A percentile compares a stretch with the other conserved stretches of the same genome.
These are phyloP conservation scores for Acrodontium crateriforme DNA, from an alignment of 2,329 filamentous ascomycete genomes.

Conservation along the genomic window DNA sequence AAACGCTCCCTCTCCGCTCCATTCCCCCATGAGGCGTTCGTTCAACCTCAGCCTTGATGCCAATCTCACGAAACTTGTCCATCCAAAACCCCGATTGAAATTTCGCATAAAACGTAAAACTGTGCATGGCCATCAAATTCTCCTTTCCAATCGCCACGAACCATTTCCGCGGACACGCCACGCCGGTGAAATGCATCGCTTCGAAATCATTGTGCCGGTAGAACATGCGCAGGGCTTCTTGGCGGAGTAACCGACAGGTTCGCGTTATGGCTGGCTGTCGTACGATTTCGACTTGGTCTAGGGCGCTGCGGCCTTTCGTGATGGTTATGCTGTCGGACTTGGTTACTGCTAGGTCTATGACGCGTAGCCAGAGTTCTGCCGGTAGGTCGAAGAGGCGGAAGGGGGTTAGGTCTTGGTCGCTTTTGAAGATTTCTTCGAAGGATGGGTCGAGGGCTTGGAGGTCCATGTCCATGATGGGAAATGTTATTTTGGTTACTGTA, in stretches of 20 bases:
- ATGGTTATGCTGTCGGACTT: too few relatives aligned
- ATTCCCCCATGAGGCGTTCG: too few relatives aligned
- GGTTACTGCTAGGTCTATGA: neutral
- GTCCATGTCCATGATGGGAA: neutral
- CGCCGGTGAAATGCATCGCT: constrained; percentile 1
- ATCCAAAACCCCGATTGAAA: too few relatives aligned
- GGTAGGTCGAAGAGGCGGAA: constrained; percentile 3
- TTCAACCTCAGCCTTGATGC: too few relatives aligned
- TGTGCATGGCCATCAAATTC: too few relatives aligned
- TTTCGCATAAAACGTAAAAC: too few relatives aligned
- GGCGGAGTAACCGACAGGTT: constrained; percentile 2
- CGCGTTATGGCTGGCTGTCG: constrained; percentile 2
- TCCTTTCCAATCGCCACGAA: too few relatives aligned
- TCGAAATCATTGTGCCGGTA: constrained; percentile 1
- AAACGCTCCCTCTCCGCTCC: too few relatives aligned
- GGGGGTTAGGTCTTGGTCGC: neutral
- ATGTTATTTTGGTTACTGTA: neutral
- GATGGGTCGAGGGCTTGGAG: neutral
- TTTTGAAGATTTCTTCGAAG: neutral
- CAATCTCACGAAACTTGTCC: too few relatives aligned
- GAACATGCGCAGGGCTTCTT: constrained; percentile 1
- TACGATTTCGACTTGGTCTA: too few relatives aligned
- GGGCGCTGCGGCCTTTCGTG: too few relatives aligned
- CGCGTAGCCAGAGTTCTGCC: constrained; percentile 2
- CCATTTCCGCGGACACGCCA: too few relatives aligned